Percentiles rank a stretch among this genome's conserved stretches.
These are phyloP conservation scores for Phaffia australis DNA, from an alignment of 768 basidiomycete species.

Conservation along the genomic window DNA sequence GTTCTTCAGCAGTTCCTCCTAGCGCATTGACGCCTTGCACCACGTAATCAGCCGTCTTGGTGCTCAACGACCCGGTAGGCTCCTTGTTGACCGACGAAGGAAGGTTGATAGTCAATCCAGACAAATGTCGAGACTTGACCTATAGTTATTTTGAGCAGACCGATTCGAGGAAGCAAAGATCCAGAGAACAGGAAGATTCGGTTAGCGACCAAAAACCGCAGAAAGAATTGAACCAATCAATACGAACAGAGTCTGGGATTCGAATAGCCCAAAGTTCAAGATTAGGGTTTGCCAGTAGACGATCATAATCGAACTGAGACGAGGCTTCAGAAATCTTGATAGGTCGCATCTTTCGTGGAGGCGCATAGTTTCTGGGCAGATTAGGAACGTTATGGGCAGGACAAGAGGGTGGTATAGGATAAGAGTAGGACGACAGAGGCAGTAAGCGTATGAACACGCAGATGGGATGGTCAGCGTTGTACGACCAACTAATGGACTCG, in stretches of 20 bases:
- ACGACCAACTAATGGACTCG: not conserved
- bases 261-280: conserved; percentile 18
- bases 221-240: not conserved
- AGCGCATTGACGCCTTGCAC: not conserved
- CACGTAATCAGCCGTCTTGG: conserved; percentile 18
- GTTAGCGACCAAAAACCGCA: not conserved
- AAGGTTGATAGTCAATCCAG: conserved; percentile 5
- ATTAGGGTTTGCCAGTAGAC: conserved; percentile 9
- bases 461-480: not conserved
- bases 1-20: conserved; percentile 15
- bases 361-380: conserved; percentile 9
- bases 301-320: conserved; percentile 17
- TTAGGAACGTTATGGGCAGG: not conserved
- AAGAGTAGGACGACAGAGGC: not conserved
- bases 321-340: conserved; percentile 9
- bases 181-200: not conserved
- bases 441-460: not conserved
- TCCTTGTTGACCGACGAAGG: not conserved
- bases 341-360: conserved; percentile 11
- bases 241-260: conserved; percentile 9
- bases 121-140: conserved; percentile 14
- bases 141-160: not conserved
- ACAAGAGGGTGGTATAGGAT: not conserved
- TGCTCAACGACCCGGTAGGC: conserved; percentile 16
- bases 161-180: not conserved